Evolutionary conservation across 2,329 filamentous ascomycete genomes (phyloP).

Genomic region (Coniochaeta ligniaria): DNA sequence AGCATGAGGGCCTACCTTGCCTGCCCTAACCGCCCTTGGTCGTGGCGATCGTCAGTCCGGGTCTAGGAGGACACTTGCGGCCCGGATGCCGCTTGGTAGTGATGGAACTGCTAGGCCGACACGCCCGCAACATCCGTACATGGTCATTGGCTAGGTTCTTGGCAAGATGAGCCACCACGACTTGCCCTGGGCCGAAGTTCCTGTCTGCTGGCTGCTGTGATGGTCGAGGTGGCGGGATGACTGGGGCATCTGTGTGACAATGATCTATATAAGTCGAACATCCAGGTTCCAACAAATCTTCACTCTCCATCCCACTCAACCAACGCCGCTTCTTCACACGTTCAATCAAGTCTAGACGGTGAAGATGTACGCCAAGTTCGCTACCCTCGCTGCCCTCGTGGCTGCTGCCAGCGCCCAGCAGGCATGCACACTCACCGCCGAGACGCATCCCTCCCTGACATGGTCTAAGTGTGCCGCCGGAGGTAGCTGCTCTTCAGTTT

Average conservation of each 20-base stretch:
- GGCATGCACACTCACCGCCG: slow-evolving; percentile 37
- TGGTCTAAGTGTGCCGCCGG: slow-evolving; percentile 45
- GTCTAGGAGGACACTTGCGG: neutral
- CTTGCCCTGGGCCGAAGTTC: neutral
- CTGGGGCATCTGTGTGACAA: neutral
- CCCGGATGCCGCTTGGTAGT: neutral
- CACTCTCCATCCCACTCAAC: neutral
- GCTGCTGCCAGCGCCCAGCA: slow-evolving; percentile 40
- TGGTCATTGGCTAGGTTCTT: neutral
- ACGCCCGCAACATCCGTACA: neutral
- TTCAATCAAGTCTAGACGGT: neutral
- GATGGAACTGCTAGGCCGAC: neutral
- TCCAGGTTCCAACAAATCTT: neutral
- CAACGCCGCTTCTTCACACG: neutral
- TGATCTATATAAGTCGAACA: neutral
- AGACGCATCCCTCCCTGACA: slow-evolving; percentile 44
- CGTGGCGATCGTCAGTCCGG: slow-evolving; percentile 1
- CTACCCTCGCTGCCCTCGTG: slow-evolving; percentile 30
- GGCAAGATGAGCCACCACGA: neutral
- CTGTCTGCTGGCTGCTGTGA: neutral
- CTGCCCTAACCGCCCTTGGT: slow-evolving; percentile 1
- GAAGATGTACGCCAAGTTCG: slow-evolving; percentile 22
- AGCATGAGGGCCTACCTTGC: neutral
- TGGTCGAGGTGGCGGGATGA: neutral
- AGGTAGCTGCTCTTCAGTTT: slow-evolving; percentile 41